A percentile compares a stretch with the other conserved stretches of the same genome.
phyloP scores from a whole-genome alignment of 2,329 filamentous ascomycete genomes.

The Claviceps cyperi region DNA sequence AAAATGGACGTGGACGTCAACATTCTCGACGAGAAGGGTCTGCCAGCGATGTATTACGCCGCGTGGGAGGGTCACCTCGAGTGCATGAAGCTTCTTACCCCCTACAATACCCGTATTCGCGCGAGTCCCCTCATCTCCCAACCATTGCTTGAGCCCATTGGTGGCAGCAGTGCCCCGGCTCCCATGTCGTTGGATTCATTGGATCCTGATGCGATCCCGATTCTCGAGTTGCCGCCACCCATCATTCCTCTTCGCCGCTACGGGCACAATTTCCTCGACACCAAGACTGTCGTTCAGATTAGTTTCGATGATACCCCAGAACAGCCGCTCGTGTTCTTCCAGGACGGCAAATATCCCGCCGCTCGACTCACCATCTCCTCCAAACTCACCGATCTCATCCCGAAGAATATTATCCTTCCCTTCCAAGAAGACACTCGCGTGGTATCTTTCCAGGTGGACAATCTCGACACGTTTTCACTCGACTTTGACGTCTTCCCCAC shows the following conservation, averaged over 20 bases:
- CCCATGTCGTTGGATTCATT: slow-evolving; percentile 57
- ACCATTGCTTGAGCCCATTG: slow-evolving; percentile 27
- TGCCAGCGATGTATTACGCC: slow-evolving; percentile 95
- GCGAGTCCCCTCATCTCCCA: slow-evolving; percentile 31
- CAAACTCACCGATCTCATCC: slow-evolving; percentile 89
- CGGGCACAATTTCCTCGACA: slow-evolving; percentile 96
- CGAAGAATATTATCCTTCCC: slow-evolving; percentile 86
- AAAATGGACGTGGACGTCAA: slow-evolving; percentile 64
- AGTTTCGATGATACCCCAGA: slow-evolving; percentile 69
- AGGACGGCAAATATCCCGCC: slow-evolving; percentile 90
- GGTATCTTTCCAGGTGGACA: slow-evolving; percentile 92
- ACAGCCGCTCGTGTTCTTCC: slow-evolving; percentile 81
- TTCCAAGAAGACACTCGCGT: slow-evolving; percentile 92
- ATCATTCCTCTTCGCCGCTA: slow-evolving; percentile 92
- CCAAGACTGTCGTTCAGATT: slow-evolving; percentile 89
- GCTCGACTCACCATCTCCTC: slow-evolving; percentile 92
- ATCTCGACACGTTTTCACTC: slow-evolving; percentile 78
- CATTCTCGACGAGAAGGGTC: slow-evolving; percentile 77
- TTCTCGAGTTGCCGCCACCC: slow-evolving; percentile 81
- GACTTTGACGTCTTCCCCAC: slow-evolving; percentile 97
- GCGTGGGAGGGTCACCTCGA: slow-evolving; percentile 94
- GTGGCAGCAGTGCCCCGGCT: slow-evolving; percentile 35
- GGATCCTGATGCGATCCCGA: slow-evolving; percentile 79
- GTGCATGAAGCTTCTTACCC: slow-evolving; percentile 78
- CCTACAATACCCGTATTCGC: slow-evolving; percentile 32